Evolutionary conservation across 768 basidiomycete species (phyloP), one percentile per base, ranked within the genome.

Genomic region (Russula lepida): DNA sequence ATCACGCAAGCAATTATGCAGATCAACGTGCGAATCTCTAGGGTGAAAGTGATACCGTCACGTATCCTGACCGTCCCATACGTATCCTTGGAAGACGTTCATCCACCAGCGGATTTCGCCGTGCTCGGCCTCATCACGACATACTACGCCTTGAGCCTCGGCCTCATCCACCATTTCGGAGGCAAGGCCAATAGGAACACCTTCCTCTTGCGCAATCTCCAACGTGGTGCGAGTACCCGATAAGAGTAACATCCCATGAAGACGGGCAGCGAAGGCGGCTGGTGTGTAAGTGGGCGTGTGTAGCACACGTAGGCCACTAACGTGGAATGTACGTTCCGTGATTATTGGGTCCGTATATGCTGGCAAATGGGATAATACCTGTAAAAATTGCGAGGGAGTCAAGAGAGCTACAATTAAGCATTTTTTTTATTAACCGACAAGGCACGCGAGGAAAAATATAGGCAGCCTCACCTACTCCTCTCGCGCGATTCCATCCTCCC

Each of bases 401-500:
- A 98, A 84, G 39, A 99, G 81, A 5, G 95, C 95, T 94, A 64
- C 33, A 51, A 13, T 19, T 25, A 49, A 32, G 44, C 27, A 43
- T 46, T 6, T 28, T 49, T 32, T 23, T 28, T 17, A 53, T 43
- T 21, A 57, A 46, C 21, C 7, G 41, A 67, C 50, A 48, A 25
- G 62, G 43, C 3, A 12, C 52, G 23, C 11, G 15, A 15, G 2
- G 19, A 6, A 35, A 33, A 12, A 23, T 39, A 47, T 25, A 35
- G 28, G 12, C 23, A 9, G 23, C 70, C 86, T 71, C 71, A 92
- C 93, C 88, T 56, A 95, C 88, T 52, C 94, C 94, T 66, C 94
- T 76, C 6, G 92, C 93, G 60, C 94, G 84, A 69, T 95, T 95
- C 94, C 94, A 97, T 2, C 88, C 84, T 28, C 91, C 91, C 94